Conservation (phyloP, 2,329 filamentous ascomycete species). For the Zarea fungicola region DNA sequence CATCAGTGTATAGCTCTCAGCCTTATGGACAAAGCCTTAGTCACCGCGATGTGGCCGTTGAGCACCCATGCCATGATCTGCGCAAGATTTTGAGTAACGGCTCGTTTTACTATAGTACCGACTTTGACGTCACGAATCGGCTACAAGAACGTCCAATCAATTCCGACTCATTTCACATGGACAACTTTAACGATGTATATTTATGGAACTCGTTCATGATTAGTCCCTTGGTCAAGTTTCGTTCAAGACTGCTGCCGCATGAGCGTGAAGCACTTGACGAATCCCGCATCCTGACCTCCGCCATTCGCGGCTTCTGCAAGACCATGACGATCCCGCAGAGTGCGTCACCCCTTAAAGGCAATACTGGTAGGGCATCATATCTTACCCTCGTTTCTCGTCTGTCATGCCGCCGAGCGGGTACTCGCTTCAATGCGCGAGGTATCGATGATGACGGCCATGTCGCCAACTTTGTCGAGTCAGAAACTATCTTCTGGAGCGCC, state of each 20-base stretch:
- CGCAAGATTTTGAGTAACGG: slow-evolving; percentile 90
- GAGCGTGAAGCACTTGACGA: slow-evolving; percentile 78
- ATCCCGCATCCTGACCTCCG: slow-evolving; percentile 84
- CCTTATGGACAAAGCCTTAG: slow-evolving; percentile 43
- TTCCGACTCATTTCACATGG: slow-evolving; percentile 76
- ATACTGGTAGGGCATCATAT: slow-evolving; percentile 70
- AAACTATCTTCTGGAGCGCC: slow-evolving; percentile 85
- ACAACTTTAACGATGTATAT: slow-evolving; percentile 87
- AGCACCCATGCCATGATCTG: slow-evolving; percentile 85
- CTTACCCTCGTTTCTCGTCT: slow-evolving; percentile 88
- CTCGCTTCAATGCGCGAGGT: slow-evolving; percentile 92
- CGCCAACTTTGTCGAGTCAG: slow-evolving; percentile 97
- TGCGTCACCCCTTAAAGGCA: slow-evolving; percentile 63
- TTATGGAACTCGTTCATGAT: slow-evolving; percentile 99
- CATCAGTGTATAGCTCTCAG: slow-evolving; percentile 41
- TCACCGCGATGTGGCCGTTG: slow-evolving; percentile 63
- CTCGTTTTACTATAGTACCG: slow-evolving; percentile 97
- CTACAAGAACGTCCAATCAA: slow-evolving; percentile 82
- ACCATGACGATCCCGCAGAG: slow-evolving; percentile 80
- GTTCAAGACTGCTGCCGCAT: slow-evolving; percentile 68
- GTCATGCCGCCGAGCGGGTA: slow-evolving; percentile 86
- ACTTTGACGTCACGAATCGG: slow-evolving; percentile 93
- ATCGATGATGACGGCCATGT: slow-evolving; percentile 98
- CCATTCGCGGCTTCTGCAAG: slow-evolving; percentile 86
- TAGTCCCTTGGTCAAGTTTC: slow-evolving; percentile 81